Base-by-base conservation (phyloP, 2,329 filamentous ascomycete genomes). In the Neofusicoccum laricinum region DNA sequence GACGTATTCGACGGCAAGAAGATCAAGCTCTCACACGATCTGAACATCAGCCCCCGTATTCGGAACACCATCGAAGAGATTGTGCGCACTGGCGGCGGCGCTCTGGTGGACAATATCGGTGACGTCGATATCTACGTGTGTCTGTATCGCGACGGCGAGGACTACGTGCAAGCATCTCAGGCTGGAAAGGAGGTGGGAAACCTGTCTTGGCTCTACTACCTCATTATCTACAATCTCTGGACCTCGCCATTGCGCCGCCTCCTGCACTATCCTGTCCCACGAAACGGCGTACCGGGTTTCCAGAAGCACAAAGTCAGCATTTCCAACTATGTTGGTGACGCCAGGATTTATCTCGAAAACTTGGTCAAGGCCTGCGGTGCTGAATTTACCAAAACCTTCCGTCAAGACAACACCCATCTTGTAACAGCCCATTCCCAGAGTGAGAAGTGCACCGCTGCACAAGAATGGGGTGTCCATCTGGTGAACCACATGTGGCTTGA, bases 401-500 rank as follows among this genome's bases (percentile, higher is more conserved):
- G 92, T 76, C 87, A 90, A 69, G 93, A 97, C 67, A 98, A 99
- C 75, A 98, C 93, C 0, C 95, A 99, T 78, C 85, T 99, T 0
- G 90, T 99, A 71, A 97, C 94, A 0, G 95, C 95, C 4, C 90
- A 96, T 70, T 88, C 89, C 65, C 87, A 88, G 64, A 96, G 94
- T 72, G 95, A 98, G 73, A 99, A 99, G 77, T 97, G 91, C 75
- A 88, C 90, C 41, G 95, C 95, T 1, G 95, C 95, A 0, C 86
- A 87, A 66, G 95, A 98, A 78, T 99, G 95, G 95, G 90, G 90
- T 61, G 89, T 98, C 63, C 82, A 92, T 64, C 90, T 97, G 70
- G 82, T 97, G 70, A 99, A 98, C 75, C 95, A 99, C 74, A 83
- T 99, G 0, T 99, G 95, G 95, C 85, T 99, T 50, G 95, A 99